Evolutionary conservation across 345 rosid genomes (phyloP).

Genomic region (Erysimum cheiranthoides): DNA sequence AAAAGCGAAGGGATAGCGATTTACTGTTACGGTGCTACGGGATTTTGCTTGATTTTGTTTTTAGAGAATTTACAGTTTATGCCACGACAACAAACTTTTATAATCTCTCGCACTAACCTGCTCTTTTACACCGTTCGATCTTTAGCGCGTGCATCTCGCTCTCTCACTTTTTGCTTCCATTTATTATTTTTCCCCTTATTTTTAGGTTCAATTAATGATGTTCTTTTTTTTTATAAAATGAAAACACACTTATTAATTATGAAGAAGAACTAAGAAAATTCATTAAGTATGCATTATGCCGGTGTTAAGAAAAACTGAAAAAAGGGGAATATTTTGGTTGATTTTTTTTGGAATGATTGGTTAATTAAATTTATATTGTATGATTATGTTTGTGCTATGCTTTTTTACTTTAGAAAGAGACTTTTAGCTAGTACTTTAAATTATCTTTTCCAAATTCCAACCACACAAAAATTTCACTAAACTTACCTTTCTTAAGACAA

Average conservation of each 20-base stretch:
- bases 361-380: no score
- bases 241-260: no score
- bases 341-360: no score
- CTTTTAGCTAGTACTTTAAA: no score
- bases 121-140: constrained; percentile 27
- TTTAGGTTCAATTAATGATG: constrained; percentile 30
- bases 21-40: constrained; percentile 44
- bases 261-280: no score
- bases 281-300: no score
- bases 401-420: no score
- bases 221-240: neutral
- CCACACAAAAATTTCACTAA: neutral
- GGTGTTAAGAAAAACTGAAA: no score
- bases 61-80: constrained; percentile 14
- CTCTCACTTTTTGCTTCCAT: neutral
- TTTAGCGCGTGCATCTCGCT: constrained; percentile 18
- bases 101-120: neutral
- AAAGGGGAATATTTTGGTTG: no score
- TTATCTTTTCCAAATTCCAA: no score
- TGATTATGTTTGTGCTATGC: no score
- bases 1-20: constrained; percentile 13
- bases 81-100: constrained; percentile 38
- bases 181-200: neutral
- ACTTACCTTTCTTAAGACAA: neutral
- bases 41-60: constrained; percentile 31